Percentiles rank a stretch among this genome's conserved stretches.
Evolutionary conservation across 805 yeast species (phyloP).

Genomic region (Soucietia sequanensis): DNA sequence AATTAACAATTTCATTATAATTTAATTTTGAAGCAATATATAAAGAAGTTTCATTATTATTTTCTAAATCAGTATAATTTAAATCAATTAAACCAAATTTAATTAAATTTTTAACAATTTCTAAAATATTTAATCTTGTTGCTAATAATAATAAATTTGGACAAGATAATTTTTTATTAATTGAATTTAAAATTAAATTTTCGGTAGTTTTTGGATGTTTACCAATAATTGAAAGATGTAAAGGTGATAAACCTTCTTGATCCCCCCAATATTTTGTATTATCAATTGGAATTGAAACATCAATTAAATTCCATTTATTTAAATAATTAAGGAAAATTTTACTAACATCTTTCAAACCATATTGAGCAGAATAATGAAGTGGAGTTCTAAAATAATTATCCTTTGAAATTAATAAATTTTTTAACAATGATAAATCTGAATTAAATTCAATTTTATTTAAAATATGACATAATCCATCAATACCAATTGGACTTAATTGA

Average conservation of each 20-base stretch:
- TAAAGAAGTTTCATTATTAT: conserved; percentile 73
- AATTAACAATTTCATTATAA: conserved; percentile 49
- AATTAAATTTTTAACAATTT: conserved; percentile 54
- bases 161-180: conserved; percentile 41
- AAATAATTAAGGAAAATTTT: conserved; percentile 55
- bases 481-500: conserved; percentile 47
- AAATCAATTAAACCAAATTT: conserved; percentile 59
- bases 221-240: conserved; percentile 80
- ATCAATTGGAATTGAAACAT: conserved; percentile 50
- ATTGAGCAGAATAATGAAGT: conserved; percentile 85
- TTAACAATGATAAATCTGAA: conserved; percentile 8
- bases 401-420: conserved; percentile 48
- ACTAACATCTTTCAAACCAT: conserved; percentile 69
- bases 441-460: conserved; percentile 45
- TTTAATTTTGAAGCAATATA: conserved; percentile 74
- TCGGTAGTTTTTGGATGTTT: conserved; percentile 75
- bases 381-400: conserved; percentile 85
- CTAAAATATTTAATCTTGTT: conserved; percentile 60
- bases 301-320: conserved; percentile 59
- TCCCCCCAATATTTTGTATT: conserved; percentile 65
- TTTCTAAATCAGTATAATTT: conserved; percentile 57
- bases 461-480: conserved; percentile 59
- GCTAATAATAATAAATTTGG: conserved; percentile 65
- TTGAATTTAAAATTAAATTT: conserved; percentile 51
- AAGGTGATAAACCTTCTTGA: conserved; percentile 75